Evolutionary conservation across 148 eudicot species (phyloP), one percentile per base, ranked within the genome.

Genomic region (Agrostemma githago): DNA sequence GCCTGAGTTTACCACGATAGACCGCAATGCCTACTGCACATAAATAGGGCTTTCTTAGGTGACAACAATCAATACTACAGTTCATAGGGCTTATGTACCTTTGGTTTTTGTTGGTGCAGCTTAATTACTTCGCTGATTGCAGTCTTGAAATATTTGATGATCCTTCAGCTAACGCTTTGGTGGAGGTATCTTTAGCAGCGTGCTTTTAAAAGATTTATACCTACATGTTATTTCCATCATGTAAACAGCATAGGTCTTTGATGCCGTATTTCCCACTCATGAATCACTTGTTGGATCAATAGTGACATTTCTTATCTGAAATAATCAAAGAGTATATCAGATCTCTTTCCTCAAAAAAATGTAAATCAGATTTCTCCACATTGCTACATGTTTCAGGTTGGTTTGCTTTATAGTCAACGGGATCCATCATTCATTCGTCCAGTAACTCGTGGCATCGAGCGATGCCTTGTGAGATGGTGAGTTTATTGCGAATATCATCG

Each of bases 401-500:
- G 98, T 68, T 78, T 95, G 77, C 87, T 95, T 16, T 95, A 95
- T 83, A 79, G 86, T 70, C 96, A 90, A 72, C 87, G 98, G 17
- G 96, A 95, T 72, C 98, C 98, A 63, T 87, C 97, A 69, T 87
- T 88, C 65, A 80, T 94, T 77, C 98, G 98, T 53, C 98, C 98
- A 7, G 68, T 84, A 64, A 86, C 90, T 62, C 88, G 89, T 74
- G 98, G 89, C 71, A 85, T 94, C 65, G 83, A 90, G 82, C 90
- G 98, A 85, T 94, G 98, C 82, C 89, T 94, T 64, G 97, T 90
- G 65, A 92, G 98, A 92, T 94, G 98, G 98, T 94, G 77, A 81
- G 84, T 79, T 70, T 62, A 56, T 70, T 62, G 38, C 48, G 44
- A 70, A 26, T 34, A 26, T 37, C 34, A 26, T 26, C 34, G 34